Evolutionary conservation across 257 asterid species (phyloP).

Genomic region (Lantana camara): DNA sequence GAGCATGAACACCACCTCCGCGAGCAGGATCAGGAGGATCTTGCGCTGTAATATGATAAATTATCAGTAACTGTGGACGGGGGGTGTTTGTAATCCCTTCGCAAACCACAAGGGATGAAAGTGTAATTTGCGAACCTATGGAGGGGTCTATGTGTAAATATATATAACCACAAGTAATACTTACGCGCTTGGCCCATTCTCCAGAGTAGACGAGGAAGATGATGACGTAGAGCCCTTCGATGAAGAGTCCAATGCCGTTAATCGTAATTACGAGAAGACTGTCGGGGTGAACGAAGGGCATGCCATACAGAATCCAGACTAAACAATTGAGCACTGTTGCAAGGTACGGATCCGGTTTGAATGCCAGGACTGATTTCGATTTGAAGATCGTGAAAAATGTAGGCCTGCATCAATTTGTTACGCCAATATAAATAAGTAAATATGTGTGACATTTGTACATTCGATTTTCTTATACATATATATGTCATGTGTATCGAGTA

Average conservation of each 20-base stretch:
- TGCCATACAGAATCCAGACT: conserved; percentile 72
- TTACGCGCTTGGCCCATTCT: conserved; percentile 51
- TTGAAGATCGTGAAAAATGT: conserved; percentile 52
- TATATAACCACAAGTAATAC: too few species aligned
- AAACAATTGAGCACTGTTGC: conserved; percentile 59
- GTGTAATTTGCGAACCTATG: too few species aligned
- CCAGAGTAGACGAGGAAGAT: conserved; percentile 54
- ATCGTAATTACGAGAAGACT: conserved; percentile 66
- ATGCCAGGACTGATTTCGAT: conserved; percentile 54
- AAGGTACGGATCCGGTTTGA: conserved; percentile 50
- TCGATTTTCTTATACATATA: too few species aligned
- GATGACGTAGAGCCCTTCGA: conserved; percentile 39
- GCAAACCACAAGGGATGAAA: too few species aligned
- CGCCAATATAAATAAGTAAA: too few species aligned
- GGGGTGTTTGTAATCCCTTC: too few species aligned
- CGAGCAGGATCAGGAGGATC: conserved; percentile 32
- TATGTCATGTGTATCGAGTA: not conserved
- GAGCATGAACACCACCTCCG: conserved; percentile 32
- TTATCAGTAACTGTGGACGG: too few species aligned
- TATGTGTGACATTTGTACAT: too few species aligned
- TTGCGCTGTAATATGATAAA: conserved; percentile 40
- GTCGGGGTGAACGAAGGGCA: conserved; percentile 68
- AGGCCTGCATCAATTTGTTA: conserved; percentile 44
- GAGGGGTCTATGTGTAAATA: too few species aligned
- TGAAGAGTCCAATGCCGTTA: conserved; percentile 55